Conservation (phyloP, 2,329 filamentous ascomycete species). For the Pezicula rhizophila region DNA sequence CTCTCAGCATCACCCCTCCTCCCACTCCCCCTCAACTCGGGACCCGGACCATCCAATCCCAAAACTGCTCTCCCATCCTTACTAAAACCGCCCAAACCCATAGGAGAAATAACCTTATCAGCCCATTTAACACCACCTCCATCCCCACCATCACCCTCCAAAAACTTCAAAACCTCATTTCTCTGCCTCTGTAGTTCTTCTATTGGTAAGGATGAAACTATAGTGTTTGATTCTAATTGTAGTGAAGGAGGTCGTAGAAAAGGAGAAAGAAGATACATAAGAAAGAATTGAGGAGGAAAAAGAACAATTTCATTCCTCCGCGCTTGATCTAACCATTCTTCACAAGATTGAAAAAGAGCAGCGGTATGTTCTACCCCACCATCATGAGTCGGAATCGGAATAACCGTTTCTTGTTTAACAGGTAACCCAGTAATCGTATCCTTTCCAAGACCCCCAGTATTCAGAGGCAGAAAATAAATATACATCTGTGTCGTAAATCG, state of each 20-base stretch:
- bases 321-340: constrained; percentile 63
- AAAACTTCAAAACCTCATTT: constrained; percentile 46
- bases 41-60: constrained; percentile 51
- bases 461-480: constrained; percentile 73
- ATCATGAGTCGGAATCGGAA: constrained; percentile 59
- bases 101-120: constrained; percentile 57
- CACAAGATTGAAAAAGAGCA: constrained; percentile 67
- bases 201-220: constrained; percentile 13
- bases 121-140: constrained; percentile 40
- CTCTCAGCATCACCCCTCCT: constrained; percentile 51
- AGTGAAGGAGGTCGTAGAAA: constrained; percentile 38
- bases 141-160: constrained; percentile 37
- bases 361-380: constrained; percentile 62
- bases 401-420: constrained; percentile 22
- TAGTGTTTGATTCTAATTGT: too few species aligned
- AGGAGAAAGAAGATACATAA: constrained; percentile 53
- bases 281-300: constrained; percentile 84
- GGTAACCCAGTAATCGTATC: background rate
- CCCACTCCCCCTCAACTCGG: constrained; percentile 42
- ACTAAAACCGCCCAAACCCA: constrained; percentile 36
- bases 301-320: constrained; percentile 65
- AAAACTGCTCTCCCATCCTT: constrained; percentile 49
- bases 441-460: constrained; percentile 14
- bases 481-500: constrained; percentile 98
- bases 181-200: constrained; percentile 41